Base-by-base conservation (phyloP, 2,329 filamentous ascomycete species). In the Kalaharituber pfeilii region DNA sequence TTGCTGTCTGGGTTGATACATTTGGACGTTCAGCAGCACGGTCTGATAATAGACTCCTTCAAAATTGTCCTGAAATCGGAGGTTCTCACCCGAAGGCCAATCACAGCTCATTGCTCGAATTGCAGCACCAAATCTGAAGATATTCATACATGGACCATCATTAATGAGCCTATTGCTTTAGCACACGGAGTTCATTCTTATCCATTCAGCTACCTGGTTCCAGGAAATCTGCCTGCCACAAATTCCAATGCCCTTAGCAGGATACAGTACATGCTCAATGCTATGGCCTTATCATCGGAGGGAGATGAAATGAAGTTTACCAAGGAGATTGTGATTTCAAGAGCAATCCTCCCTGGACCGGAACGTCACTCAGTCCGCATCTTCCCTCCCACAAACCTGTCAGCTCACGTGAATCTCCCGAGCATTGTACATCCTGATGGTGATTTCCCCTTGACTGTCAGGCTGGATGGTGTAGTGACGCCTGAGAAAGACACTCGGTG, bases 361-460 rank as follows among this genome's bases (percentile, higher is more conserved):
- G 86, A 93, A 57, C 89, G 93, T 69, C 82, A 88, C 69, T 93
- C 85, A 15, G 81, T 94, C 59, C 86, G 89, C 65, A 84, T 96
- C 65, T 98, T 98, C 70, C 91, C 89, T 49, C 89, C 91, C 0
- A 98, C 91, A 62, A 91, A 94, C 70, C 81, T 98, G 64, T 88
- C 86, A 61, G 84, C 86, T 56, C 82, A 81, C 65, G 83, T 91
- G 59, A 81, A 86, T 64, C 81, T 94, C 59, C 82, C 82, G 49
- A 79, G 85, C 33, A 79, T 94, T 60, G 81, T 95, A 59, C 82
- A 94, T 70, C 87, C 89, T 4, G 84, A 88, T 57, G 84, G 86
- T 63, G 80, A 78, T 63, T 89, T 93, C 70, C 82, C 75, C 9
- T 76, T 95, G 50, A 76, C 79, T 47, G 80, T 95, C 70, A 81